Conservation (phyloP, 2,329 filamentous ascomycete species). For the Didymella lethalis region DNA sequence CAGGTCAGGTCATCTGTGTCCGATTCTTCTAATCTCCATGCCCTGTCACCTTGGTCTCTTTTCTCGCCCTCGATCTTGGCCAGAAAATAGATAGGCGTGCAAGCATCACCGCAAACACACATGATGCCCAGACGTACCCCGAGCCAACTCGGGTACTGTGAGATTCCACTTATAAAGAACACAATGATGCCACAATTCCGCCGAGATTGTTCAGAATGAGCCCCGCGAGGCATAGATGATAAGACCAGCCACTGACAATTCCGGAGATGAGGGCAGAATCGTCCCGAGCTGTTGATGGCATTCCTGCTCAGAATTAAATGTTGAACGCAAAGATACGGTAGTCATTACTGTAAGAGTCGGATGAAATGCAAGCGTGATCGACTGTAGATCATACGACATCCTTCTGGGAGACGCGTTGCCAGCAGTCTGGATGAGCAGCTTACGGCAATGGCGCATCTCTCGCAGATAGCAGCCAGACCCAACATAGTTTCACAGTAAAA, state of each 20-base stretch:
- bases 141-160: constrained; percentile 60
- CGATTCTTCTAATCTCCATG: constrained; percentile 53
- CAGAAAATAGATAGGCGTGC: constrained; percentile 53
- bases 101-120: constrained; percentile 57
- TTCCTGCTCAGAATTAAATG: too few relatives aligned
- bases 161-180: constrained; percentile 56
- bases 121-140: constrained; percentile 59
- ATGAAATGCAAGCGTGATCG: not conserved
- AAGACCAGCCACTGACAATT: not conserved
- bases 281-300: not conserved
- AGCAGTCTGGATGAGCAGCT: not conserved
- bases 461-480: too few relatives aligned
- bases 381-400: not conserved
- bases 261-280: not conserved
- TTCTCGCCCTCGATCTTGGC: constrained; percentile 58
- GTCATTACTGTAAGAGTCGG: not conserved
- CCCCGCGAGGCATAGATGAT: not conserved
- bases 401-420: not conserved
- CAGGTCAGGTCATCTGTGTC: constrained; percentile 60
- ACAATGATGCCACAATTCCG: constrained; percentile 60
- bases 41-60: constrained; percentile 57
- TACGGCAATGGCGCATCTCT: not conserved
- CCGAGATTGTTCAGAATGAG: constrained; percentile 29
- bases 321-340: too few relatives aligned
- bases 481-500: too few relatives aligned